Conservation (phyloP, 2,329 filamentous ascomycete species). For the Sclerotinia spermophila region DNA sequence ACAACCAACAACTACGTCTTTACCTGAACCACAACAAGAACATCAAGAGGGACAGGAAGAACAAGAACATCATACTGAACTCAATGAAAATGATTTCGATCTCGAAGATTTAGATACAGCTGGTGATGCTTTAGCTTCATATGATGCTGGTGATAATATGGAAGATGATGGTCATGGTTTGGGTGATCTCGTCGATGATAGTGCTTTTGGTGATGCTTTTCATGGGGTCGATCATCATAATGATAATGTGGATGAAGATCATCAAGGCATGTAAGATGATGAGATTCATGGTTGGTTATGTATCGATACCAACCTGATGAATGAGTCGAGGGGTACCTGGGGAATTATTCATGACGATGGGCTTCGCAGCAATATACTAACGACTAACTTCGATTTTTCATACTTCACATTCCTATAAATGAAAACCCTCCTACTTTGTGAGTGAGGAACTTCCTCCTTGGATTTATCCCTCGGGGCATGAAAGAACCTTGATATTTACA, state of each 20-base stretch:
- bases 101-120: slow-evolving; percentile 66
- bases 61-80: slow-evolving; percentile 29
- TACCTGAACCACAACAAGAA: slow-evolving; percentile 14
- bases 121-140: slow-evolving; percentile 66
- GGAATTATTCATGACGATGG: neutral
- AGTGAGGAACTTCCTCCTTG: slow-evolving; percentile 13
- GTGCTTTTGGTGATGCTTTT: slow-evolving; percentile 80
- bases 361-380: neutral
- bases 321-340: neutral
- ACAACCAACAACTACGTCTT: neutral
- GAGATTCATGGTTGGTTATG: neutral
- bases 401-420: neutral
- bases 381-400: neutral
- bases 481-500: slow-evolving; percentile 9
- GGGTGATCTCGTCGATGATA: slow-evolving; percentile 66
- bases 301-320: neutral
- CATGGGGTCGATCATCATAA: slow-evolving; percentile 51
- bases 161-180: slow-evolving; percentile 49
- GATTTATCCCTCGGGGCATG: slow-evolving; percentile 7
- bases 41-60: slow-evolving; percentile 25
- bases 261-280: slow-evolving; percentile 21
- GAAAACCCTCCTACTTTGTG: slow-evolving; percentile 14
- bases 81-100: slow-evolving; percentile 58
- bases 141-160: slow-evolving; percentile 50
- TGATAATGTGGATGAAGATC: slow-evolving; percentile 21